Evolutionary conservation across 2,329 filamentous ascomycete genomes (phyloP), one percentile per base, ranked within the genome.

Genomic region (Pseudocercospora ulei): DNA sequence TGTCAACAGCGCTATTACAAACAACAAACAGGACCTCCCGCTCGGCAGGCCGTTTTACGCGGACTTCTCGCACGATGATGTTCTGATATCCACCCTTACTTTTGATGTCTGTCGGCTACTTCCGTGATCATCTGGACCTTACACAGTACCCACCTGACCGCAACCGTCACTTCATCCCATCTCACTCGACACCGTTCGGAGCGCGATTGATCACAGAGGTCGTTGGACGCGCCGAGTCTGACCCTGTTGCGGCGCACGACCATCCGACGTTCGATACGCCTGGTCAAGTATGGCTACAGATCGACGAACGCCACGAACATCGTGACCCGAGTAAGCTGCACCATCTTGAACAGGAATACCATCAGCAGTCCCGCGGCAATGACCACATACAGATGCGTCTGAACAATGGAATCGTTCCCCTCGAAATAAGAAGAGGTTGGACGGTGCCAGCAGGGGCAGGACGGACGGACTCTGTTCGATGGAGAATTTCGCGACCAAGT

Each of bases 31-130:
- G 0, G 56, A 63, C 17, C 72, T 73, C 51, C 69, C 70, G 0
- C 61, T 72, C 1, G 57, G 59, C 28, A 62, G 65, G 39, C 63
- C 63, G 2, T 65, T 73, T 49, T 73, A 71, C 49, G 62, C 69
- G 42, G 70, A 73, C 49, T 71, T 72, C 57, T 64, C 62, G 7
- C 70, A 72, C 52, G 69, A 73, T 53, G 66, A 71, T 45, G 68
- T 71, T 44, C 66, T 73, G 46, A 53, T 71, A 39, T 66, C 63
- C 3, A 62, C 64, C 3, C 57, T 74, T 7, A 63, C 69, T 0
- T n/a, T 70, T 71, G 3, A 63, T 75, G 55, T 69, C 67, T 7
- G 47, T 76, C 14, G 68, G 74, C 47, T 73, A 74, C 50, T 68
- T 74, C 58, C 64, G 63, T 13, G 65, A 69, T 6, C 51, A 68